Percentiles rank a stretch among this genome's conserved stretches.
Conservation (phyloP, 1,284 basidiomycete species). For the Tilletiaria anomala region DNA sequence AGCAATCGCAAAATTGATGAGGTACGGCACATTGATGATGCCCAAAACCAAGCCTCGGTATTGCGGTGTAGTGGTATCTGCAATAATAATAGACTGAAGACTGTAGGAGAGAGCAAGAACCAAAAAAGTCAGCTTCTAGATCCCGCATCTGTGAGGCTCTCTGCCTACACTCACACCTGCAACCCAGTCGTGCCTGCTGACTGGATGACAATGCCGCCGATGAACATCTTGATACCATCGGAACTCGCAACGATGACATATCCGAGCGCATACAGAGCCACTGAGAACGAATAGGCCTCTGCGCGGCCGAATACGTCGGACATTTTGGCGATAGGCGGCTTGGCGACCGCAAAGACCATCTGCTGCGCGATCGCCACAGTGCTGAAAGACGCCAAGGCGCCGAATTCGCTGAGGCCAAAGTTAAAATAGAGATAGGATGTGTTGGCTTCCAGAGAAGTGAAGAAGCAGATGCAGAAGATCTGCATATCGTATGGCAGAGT, state of each 20-base stretch:
- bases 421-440: conserved; percentile 45
- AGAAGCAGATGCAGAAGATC: conserved; percentile 55
- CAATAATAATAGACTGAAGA: conserved; percentile 45
- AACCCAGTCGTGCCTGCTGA: conserved; percentile 40
- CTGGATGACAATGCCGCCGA: conserved; percentile 47
- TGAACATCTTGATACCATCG: conserved; percentile 46
- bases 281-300: conserved; percentile 50
- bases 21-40: conserved; percentile 50
- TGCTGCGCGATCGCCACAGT: conserved; percentile 37
- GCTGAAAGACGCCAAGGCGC: conserved; percentile 41
- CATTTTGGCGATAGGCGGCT: conserved; percentile 65
- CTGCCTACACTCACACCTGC: too few relatives aligned
- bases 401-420: conserved; percentile 35
- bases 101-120: too few relatives aligned
- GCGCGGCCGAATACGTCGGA: conserved; percentile 52
- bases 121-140: too few relatives aligned
- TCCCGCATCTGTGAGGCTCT: too few relatives aligned
- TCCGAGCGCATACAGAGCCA: conserved; percentile 43
- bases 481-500: too few relatives aligned
- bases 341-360: conserved; percentile 50
- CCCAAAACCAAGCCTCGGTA: conserved; percentile 60
- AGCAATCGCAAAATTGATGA: conserved; percentile 48
- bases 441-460: conserved; percentile 48
- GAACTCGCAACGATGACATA: conserved; percentile 58
- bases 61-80: conserved; percentile 62